phyloP scores from a whole-genome alignment of 1,139 yeast species.

The Kurtzmaniella quercitrusa region DNA sequence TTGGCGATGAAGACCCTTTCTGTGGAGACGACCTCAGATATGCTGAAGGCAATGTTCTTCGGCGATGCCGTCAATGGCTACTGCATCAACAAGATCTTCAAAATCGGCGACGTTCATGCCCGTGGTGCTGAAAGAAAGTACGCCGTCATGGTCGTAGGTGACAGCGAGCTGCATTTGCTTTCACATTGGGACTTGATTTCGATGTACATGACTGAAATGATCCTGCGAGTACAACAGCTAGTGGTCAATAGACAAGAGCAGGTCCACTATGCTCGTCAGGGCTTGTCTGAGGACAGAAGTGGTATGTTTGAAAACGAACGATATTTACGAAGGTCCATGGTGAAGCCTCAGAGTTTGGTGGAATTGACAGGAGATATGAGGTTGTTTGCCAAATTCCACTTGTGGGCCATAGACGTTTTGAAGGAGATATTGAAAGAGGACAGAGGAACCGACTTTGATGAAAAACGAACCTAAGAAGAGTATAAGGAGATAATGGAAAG shows the following conservation, averaged over 20 bases:
- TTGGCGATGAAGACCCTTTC: constrained; percentile 63
- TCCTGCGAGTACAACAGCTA: constrained; percentile 42
- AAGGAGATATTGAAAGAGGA: constrained; percentile 14
- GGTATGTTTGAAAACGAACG: constrained; percentile 45
- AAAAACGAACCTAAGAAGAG: neutral
- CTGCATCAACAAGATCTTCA: constrained; percentile 63
- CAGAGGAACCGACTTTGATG: neutral
- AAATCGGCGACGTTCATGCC: constrained; percentile 64
- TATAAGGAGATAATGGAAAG: neutral
- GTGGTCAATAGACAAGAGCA: constrained; percentile 26
- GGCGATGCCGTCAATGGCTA: constrained; percentile 70
- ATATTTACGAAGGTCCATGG: constrained; percentile 48
- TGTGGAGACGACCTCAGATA: constrained; percentile 68
- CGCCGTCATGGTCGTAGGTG: constrained; percentile 59
- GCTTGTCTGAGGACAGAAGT: constrained; percentile 6
- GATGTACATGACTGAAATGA: constrained; percentile 48
- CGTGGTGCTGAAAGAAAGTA: constrained; percentile 78
- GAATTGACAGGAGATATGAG: constrained; percentile 57
- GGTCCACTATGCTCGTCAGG: constrained; percentile 3
- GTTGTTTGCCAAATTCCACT: constrained; percentile 60
- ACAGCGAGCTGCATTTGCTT: constrained; percentile 49
- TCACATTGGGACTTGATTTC: constrained; percentile 56
- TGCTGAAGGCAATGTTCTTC: constrained; percentile 62
- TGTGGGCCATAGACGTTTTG: constrained; percentile 56
- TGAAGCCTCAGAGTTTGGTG: constrained; percentile 53